A percentile compares a stretch with the other conserved stretches of the same genome.
phyloP scores from a whole-genome alignment of 208 protist species.

The Acanthamoeba castellanii region DNA sequence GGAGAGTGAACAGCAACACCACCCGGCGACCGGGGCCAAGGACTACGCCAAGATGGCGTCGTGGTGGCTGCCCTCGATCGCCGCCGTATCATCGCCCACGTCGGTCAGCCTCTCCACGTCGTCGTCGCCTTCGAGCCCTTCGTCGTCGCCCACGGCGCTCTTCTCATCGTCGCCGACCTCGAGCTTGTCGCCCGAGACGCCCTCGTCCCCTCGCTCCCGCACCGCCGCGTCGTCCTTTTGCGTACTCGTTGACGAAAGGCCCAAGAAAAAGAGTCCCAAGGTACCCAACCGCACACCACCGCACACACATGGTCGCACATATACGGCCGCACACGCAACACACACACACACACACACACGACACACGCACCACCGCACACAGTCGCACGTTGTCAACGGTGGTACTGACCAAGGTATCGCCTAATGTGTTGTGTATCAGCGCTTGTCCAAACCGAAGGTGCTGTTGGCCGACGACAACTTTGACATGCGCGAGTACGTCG shows the following conservation, averaged over 20 bases:
- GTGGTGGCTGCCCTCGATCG: constrained; percentile 57
- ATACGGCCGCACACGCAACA: too few relatives aligned
- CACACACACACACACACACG: too few relatives aligned
- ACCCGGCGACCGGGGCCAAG: not conserved
- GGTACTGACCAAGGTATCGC: too few relatives aligned
- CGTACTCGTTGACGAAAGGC: not conserved
- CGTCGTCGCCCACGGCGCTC: not conserved
- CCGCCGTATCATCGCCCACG: not conserved
- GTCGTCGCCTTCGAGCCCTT: not conserved
- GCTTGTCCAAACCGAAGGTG: not conserved
- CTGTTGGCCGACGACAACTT: constrained; percentile 74
- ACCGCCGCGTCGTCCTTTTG: not conserved
- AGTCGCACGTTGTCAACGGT: too few relatives aligned
- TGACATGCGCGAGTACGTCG: constrained; percentile 76
- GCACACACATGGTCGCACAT: too few relatives aligned
- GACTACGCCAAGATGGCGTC: not conserved
- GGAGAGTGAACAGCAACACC: not conserved
- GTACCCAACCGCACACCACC: not conserved
- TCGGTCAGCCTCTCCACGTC: not conserved
- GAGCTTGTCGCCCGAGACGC: not conserved
- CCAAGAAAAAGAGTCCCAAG: not conserved
- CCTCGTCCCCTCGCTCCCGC: not conserved
- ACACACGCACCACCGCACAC: too few relatives aligned
- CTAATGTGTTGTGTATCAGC: too few relatives aligned
- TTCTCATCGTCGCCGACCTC: not conserved